Percentiles rank a stretch among this genome's conserved stretches.
Conservation (phyloP, 2,329 filamentous ascomycete species). For the Colletotrichum sublineola region DNA sequence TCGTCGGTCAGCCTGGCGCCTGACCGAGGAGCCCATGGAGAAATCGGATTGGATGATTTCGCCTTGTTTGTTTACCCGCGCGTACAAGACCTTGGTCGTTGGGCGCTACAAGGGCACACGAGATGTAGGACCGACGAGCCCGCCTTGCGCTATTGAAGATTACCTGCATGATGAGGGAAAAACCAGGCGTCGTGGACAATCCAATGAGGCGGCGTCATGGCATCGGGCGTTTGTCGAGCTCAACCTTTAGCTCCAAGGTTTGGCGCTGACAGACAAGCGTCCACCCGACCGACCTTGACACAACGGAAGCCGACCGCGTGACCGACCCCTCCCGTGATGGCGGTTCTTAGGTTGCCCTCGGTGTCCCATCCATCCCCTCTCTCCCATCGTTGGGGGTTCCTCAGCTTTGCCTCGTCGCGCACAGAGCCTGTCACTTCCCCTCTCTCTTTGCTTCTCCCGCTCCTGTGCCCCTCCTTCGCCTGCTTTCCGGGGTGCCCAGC, state of each 20-base stretch:
- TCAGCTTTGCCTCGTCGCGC: slow-evolving; percentile 1
- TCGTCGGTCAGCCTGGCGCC: slow-evolving; percentile 25
- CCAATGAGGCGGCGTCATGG: slow-evolving; percentile 32
- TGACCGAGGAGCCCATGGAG: slow-evolving; percentile 10
- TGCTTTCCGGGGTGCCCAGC: background rate
- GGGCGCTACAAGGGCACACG: slow-evolving; percentile 19
- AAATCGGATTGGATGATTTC: slow-evolving; percentile 29
- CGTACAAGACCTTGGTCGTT: slow-evolving; percentile 17
- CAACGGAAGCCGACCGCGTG: slow-evolving; percentile 25
- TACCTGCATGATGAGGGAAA: slow-evolving; percentile 33
- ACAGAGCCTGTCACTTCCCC: slow-evolving; percentile 22
- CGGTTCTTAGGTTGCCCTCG: slow-evolving; percentile 14
- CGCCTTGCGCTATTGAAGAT: slow-evolving; percentile 35
- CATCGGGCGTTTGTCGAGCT: slow-evolving; percentile 15
- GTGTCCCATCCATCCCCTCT: slow-evolving; percentile 13
- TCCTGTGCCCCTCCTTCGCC: background rate
- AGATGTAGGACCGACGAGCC: slow-evolving; percentile 22
- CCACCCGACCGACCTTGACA: slow-evolving; percentile 1
- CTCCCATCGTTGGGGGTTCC: background rate
- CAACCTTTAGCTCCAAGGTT: slow-evolving; percentile 27
- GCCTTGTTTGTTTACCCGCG: slow-evolving; percentile 38
- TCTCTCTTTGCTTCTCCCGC: slow-evolving; percentile 6
- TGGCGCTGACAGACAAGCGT: slow-evolving; percentile 13
- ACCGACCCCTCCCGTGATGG: slow-evolving; percentile 32
- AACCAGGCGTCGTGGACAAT: slow-evolving; percentile 27